A percentile compares a stretch with the other conserved stretches of the same genome.
Conservation (phyloP, 73 alveolate genomes). For the Paramecium primaurelia region DNA sequence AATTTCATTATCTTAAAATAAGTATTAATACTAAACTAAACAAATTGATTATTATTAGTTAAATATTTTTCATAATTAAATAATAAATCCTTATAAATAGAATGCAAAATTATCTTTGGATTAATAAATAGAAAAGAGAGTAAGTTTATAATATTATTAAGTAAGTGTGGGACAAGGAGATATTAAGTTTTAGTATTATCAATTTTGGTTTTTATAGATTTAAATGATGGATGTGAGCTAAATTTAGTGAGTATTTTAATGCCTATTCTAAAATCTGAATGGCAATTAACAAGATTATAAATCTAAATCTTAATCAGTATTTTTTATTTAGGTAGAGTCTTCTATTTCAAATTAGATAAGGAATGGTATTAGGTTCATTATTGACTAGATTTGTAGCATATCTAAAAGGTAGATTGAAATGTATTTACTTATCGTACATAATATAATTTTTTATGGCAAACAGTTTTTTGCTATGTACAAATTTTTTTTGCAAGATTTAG, state of each 20-base stretch:
- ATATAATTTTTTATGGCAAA: constrained; percentile 28
- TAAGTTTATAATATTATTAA: not conserved
- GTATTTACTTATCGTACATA: not conserved
- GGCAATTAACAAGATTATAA: constrained; percentile 33
- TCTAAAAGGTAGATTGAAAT: constrained; percentile 34
- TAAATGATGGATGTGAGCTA: constrained; percentile 58
- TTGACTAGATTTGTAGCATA: constrained; percentile 39
- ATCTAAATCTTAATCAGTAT: constrained; percentile 47
- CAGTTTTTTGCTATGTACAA: not conserved
- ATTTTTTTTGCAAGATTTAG: not conserved
- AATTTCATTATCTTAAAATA: not conserved
- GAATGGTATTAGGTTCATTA: constrained; percentile 40
- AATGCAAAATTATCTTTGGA: not conserved
- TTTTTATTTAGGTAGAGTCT: constrained; percentile 51
- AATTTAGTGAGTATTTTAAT: constrained; percentile 53
- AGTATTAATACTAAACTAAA: not conserved
- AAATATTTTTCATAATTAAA: not conserved
- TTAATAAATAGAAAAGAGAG: constrained; percentile 7
- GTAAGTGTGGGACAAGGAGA: constrained; percentile 32
- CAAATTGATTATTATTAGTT: not conserved
- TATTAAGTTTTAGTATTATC: constrained; percentile 42
- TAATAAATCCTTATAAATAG: not conserved
- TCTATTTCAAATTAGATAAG: constrained; percentile 34
- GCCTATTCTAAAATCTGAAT: constrained; percentile 55
- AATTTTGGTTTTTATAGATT: constrained; percentile 50